phyloP scores from a whole-genome alignment of 495 filamentous ascomycete genomes.

The Neurospora sp. region DNA sequence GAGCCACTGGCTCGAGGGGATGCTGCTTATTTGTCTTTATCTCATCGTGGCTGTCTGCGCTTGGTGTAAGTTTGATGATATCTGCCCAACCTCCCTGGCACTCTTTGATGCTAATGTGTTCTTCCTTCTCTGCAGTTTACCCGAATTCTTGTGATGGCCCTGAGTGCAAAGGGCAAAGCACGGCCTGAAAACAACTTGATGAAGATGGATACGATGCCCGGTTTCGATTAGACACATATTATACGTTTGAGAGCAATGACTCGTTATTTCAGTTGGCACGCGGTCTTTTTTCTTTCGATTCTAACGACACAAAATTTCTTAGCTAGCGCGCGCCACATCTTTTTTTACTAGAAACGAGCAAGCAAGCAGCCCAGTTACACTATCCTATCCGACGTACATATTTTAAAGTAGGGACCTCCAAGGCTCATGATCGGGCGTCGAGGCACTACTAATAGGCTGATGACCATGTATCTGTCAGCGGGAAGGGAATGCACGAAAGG shows the following conservation, averaged over 20 bases:
- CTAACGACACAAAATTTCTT: background rate
- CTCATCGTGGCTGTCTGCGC: slow-evolving; percentile 56
- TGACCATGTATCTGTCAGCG: background rate
- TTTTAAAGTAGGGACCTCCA: background rate
- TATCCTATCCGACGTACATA: background rate
- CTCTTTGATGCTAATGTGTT: background rate
- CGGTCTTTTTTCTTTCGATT: background rate
- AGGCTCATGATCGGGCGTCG: background rate
- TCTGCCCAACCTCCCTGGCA: background rate
- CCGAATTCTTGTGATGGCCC: background rate
- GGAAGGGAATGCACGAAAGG: background rate
- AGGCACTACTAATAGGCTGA: background rate
- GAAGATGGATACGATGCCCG: background rate
- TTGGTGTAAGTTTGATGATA: slow-evolving; percentile 33
- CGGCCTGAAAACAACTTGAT: background rate
- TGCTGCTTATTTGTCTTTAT: slow-evolving; percentile 64
- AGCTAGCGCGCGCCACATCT: background rate
- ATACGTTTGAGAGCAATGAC: background rate
- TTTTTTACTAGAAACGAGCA: background rate
- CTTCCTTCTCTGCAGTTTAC: background rate
- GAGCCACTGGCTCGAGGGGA: slow-evolving; percentile 62
- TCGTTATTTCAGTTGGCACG: background rate
- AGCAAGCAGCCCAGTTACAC: background rate
- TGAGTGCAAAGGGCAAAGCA: background rate
- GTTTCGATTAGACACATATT: background rate